These are phyloP conservation scores for Brettanomyces bruxellensis DNA, from an alignment of 805 yeast genomes.

Conservation along the genomic window DNA sequence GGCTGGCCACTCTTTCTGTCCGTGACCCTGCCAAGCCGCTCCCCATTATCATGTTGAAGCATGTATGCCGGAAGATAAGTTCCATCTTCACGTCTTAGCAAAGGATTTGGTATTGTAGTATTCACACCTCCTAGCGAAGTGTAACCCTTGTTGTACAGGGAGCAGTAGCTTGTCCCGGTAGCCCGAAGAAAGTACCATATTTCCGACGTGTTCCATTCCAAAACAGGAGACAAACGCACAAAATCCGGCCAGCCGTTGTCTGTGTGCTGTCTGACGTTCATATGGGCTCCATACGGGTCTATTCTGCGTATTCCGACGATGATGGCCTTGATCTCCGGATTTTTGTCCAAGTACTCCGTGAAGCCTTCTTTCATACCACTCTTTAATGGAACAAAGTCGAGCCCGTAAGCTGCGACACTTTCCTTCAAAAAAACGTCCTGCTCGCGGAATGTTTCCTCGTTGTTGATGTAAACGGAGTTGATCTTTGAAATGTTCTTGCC, in stretches of 20 bases:
- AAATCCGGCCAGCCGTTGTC: slow-evolving; percentile 92
- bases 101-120: slow-evolving; percentile 68
- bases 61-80: slow-evolving; percentile 44
- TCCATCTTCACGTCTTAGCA: slow-evolving; percentile 21
- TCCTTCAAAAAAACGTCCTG: slow-evolving; percentile 54
- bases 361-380: slow-evolving; percentile 61
- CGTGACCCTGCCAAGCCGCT: slow-evolving; percentile 31
- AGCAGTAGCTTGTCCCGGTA: slow-evolving; percentile 58
- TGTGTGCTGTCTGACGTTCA: slow-evolving; percentile 59
- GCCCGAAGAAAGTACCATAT: slow-evolving; percentile 75
- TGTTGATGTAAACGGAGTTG: slow-evolving; percentile 64
- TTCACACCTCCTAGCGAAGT: slow-evolving; percentile 81
- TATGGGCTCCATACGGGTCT: slow-evolving; percentile 70
- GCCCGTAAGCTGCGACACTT: slow-evolving; percentile 45
- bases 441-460: slow-evolving; percentile 63
- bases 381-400: slow-evolving; percentile 36
- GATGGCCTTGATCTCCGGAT: slow-evolving; percentile 57
- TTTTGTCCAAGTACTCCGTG: slow-evolving; percentile 41
- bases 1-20: background rate
- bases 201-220: slow-evolving; percentile 79
- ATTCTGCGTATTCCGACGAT: slow-evolving; percentile 82
- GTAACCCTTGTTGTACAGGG: slow-evolving; percentile 72
- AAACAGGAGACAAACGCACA: slow-evolving; percentile 74
- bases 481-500: slow-evolving; percentile 13
- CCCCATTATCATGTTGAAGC: slow-evolving; percentile 53